Evolutionary conservation across 306 rosid genomes (phyloP), one percentile per base, ranked within the genome.

Genomic region (Malus sieversii): DNA sequence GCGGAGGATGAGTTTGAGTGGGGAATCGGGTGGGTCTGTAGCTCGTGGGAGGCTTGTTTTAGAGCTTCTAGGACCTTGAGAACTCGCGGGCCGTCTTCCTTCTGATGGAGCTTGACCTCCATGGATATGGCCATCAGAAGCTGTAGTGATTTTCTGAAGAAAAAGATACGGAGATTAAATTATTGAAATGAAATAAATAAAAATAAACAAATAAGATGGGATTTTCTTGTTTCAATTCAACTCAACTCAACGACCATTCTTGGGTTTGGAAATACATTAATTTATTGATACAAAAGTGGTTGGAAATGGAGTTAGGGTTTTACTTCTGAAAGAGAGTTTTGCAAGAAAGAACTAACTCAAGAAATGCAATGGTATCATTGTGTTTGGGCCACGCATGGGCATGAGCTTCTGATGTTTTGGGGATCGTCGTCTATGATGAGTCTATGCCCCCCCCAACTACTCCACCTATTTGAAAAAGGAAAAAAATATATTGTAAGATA

Each of bases 41-140:
- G 76, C 25, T 87, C 88, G 14, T 82, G 93, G 2, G 96, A 86
- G 18, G 97, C 98, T 83, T 92, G 88, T 84, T 95, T 95, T 0
- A 95, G 87, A 60, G 97, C 98, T 83, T 95, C 88, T 0, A 95
- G 88, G 38, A 92, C 97, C 63, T 86, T 75, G 1, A 95, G 75
- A 11, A 92, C 84, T 71, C 84, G 82, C 6, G 88, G 86, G 25
- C 61, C 22, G 5, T 86, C 89, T 20, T 66, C 82, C 53, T 72
- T 81, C 48, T 67, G 59, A 33, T 77, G 48, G 8, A 51, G 55
- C 20, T 73, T 33, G 6, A 78, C 86, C 52, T 82, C 94, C 94
- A 88, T 88, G 86, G 76, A n/a, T 71, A 10, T 74, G 29, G 15
- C 6, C 6, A 62, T 62, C n/a, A 62, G 55, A 51, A 14, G 40